Conservation (phyloP, 306 rosid species). For the Elaeagnus macrophylla region DNA sequence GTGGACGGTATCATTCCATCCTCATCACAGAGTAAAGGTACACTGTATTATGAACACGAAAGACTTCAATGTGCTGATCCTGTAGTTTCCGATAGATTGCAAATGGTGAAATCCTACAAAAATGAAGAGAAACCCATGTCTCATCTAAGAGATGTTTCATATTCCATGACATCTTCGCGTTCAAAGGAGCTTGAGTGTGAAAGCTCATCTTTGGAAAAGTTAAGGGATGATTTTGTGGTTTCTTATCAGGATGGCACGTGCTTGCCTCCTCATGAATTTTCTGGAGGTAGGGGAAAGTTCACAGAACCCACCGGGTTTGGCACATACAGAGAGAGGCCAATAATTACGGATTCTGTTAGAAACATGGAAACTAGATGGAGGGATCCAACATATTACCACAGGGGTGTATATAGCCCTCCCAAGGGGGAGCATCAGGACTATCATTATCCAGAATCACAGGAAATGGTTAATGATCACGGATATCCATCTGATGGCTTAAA, state of each 20-base stretch:
- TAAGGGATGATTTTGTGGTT: conserved; percentile 34
- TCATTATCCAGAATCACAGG: conserved; percentile 32
- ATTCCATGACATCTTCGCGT: conserved; percentile 31
- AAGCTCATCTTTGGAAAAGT: conserved; percentile 35
- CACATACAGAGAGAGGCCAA: conserved; percentile 45
- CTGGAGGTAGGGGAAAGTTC: conserved; percentile 33
- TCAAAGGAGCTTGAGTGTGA: conserved; percentile 37
- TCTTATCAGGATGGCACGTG: conserved; percentile 30
- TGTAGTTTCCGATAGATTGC: conserved; percentile 36
- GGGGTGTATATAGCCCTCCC: conserved; percentile 39
- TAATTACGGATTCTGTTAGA: conserved; percentile 29
- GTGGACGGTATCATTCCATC: conserved; percentile 30
- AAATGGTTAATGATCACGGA: conserved; percentile 38
- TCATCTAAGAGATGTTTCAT: conserved; percentile 34
- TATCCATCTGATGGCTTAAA: conserved; percentile 43
- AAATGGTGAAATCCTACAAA: conserved; percentile 25
- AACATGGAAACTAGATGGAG: conserved; percentile 40
- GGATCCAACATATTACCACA: conserved; percentile 30
- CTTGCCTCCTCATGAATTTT: conserved; percentile 38
- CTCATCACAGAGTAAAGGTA: conserved; percentile 25
- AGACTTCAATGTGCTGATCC: conserved; percentile 34
- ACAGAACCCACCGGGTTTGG: conserved; percentile 33
- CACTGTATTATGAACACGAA: conserved; percentile 38
- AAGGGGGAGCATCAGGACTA: conserved; percentile 37
- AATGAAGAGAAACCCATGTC: conserved; percentile 34